Percentiles rank a stretch among this genome's conserved stretches.
These are phyloP conservation scores for Hanseniaspora pseudoguilliermondii DNA, from an alignment of 805 yeast genomes.

Conservation along the genomic window DNA sequence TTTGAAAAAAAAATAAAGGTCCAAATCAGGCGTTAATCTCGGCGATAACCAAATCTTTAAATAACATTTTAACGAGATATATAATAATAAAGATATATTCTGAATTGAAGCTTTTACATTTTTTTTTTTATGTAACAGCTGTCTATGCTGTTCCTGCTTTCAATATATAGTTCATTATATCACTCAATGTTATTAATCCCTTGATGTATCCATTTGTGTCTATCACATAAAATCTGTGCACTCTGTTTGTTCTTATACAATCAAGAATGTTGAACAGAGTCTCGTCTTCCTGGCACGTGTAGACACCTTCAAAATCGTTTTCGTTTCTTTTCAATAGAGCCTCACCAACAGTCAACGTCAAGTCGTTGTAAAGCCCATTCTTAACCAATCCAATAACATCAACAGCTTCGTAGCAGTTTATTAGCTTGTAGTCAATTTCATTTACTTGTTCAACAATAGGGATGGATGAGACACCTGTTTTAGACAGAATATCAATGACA, in stretches of 20 bases:
- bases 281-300: conserved; percentile 83
- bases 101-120: too few species aligned
- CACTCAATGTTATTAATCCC: conserved; percentile 84
- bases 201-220: conserved; percentile 65
- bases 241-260: conserved; percentile 77
- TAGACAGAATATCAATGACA: conserved; percentile 70
- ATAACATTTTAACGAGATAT: too few species aligned
- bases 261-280: conserved; percentile 81
- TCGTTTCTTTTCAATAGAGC: conserved; percentile 78
- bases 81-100: too few species aligned
- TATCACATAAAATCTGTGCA: conserved; percentile 85
- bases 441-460: conserved; percentile 74
- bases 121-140: not conserved
- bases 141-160: conserved; percentile 36
- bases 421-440: conserved; percentile 34
- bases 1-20: too few species aligned
- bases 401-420: conserved; percentile 90
- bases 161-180: conserved; percentile 71
- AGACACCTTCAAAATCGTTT: conserved; percentile 95
- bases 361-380: conserved; percentile 86
- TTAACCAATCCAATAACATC: conserved; percentile 86
- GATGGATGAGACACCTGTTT: conserved; percentile 74
- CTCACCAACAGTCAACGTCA: conserved; percentile 86
- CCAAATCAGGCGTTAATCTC: too few species aligned
- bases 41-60: too few species aligned